Evolutionary conservation across 257 asterid genomes (phyloP).

Genomic region (Solanum tarapatanum): DNA sequence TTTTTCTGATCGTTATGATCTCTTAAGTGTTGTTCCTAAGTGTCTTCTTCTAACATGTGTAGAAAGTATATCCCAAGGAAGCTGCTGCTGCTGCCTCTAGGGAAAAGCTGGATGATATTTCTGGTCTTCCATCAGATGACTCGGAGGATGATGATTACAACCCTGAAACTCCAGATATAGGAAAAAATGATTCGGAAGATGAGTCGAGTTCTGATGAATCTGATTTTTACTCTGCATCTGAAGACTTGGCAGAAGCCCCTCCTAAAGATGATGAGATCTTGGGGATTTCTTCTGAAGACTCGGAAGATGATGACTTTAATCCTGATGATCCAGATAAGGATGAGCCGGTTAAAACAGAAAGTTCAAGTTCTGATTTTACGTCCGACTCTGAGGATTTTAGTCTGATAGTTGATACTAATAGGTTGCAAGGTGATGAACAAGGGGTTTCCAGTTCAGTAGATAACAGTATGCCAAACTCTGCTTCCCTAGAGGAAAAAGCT

Average conservation of each 20-base stretch:
- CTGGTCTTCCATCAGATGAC: conserved; percentile 66
- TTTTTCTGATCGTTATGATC: background rate
- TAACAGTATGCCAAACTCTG: background rate
- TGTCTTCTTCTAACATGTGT: conserved; percentile 19
- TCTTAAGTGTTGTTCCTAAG: conserved; percentile 12
- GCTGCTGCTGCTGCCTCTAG: conserved; percentile 80
- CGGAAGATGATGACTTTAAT: conserved; percentile 86
- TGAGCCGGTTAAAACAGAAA: conserved; percentile 34
- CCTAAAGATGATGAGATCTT: conserved; percentile 18
- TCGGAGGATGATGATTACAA: conserved; percentile 88
- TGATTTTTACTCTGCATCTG: conserved; percentile 48
- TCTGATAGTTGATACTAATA: conserved; percentile 38
- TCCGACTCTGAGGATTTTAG: conserved; percentile 88
- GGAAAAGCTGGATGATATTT: conserved; percentile 43
- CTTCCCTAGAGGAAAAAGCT: conserved; percentile 14
- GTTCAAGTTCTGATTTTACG: conserved; percentile 82
- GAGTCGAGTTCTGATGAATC: conserved; percentile 54
- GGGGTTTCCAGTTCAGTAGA: conserved; percentile 12
- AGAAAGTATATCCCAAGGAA: conserved; percentile 93
- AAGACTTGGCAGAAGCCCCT: conserved; percentile 20
- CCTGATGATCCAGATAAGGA: conserved; percentile 43
- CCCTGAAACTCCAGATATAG: conserved; percentile 55
- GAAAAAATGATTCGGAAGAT: conserved; percentile 32
- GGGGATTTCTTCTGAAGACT: conserved; percentile 84
- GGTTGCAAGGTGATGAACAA: conserved; percentile 20